A percentile compares a stretch with the other conserved stretches of the same genome.
phyloP scores from a whole-genome alignment of 352 stramenopile species.

The Paralagenidium karlingii region DNA sequence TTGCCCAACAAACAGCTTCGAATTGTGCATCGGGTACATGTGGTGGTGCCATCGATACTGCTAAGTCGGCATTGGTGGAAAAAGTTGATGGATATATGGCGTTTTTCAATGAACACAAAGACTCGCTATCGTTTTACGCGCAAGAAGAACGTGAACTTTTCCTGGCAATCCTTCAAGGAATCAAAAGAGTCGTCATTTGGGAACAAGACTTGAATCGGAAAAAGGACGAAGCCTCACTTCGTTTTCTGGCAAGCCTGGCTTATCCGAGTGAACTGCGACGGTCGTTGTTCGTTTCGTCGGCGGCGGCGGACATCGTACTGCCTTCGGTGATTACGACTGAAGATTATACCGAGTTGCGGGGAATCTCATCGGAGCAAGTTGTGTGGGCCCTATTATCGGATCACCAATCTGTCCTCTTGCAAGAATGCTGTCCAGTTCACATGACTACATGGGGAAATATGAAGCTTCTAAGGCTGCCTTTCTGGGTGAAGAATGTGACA shows the following conservation, averaged over 20 bases:
- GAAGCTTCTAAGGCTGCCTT: slow-evolving; percentile 44
- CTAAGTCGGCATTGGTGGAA: slow-evolving; percentile 14
- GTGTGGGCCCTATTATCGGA: slow-evolving; percentile 57
- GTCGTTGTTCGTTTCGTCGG: background rate
- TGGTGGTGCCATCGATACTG: slow-evolving; percentile 1
- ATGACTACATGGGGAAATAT: slow-evolving; percentile 48
- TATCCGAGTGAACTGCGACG: too few relatives aligned
- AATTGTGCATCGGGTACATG: too few relatives aligned
- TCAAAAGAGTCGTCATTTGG: slow-evolving; percentile 48
- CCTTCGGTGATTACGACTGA: background rate
- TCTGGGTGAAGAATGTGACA: slow-evolving; percentile 54
- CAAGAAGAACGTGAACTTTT: slow-evolving; percentile 25
- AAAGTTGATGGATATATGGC: slow-evolving; percentile 14
- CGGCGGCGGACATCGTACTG: background rate
- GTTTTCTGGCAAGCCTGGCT: slow-evolving; percentile 54
- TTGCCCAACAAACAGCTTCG: too few relatives aligned
- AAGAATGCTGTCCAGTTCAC: slow-evolving; percentile 41
- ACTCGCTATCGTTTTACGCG: slow-evolving; percentile 36
- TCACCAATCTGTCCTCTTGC: slow-evolving; percentile 45
- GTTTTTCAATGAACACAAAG: slow-evolving; percentile 50
- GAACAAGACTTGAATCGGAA: slow-evolving; percentile 27
- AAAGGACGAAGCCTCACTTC: slow-evolving; percentile 63
- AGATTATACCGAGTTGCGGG: slow-evolving; percentile 2
- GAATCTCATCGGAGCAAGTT: slow-evolving; percentile 71
- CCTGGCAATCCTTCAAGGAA: slow-evolving; percentile 25